Evolutionary conservation across 495 filamentous ascomycete genomes (phyloP).

Genomic region (Sabuloglossum arenarium): DNA sequence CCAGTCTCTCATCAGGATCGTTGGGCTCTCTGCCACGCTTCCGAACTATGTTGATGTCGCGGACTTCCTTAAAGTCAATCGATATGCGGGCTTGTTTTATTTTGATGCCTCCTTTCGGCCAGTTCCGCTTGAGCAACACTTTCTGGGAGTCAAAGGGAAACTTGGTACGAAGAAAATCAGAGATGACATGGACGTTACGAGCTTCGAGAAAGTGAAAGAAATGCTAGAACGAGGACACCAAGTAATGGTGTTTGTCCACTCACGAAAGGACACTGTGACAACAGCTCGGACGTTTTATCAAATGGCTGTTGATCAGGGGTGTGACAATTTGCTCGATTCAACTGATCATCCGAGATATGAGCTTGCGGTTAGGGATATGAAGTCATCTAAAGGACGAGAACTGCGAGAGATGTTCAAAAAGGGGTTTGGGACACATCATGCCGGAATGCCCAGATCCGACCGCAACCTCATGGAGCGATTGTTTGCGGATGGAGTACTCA

Average conservation of each 20-base stretch:
- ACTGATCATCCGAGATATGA: conserved; percentile 46
- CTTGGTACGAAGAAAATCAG: conserved; percentile 51
- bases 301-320: conserved; percentile 61
- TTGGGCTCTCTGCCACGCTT: conserved; percentile 85
- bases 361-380: conserved; percentile 57
- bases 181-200: conserved; percentile 68
- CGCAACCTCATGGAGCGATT: conserved; percentile 82
- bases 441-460: conserved; percentile 82
- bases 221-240: conserved; percentile 82
- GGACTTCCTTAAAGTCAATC: conserved; percentile 91
- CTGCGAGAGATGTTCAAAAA: conserved; percentile 73
- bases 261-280: conserved; percentile 75
- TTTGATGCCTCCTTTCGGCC: conserved; percentile 92
- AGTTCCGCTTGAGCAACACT: conserved; percentile 92
- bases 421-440: conserved; percentile 88
- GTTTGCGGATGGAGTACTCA: conserved; percentile 73
- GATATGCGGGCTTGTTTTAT: conserved; percentile 82
- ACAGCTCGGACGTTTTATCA: conserved; percentile 73
- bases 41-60: conserved; percentile 94
- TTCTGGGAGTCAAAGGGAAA: conserved; percentile 90
- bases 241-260: conserved; percentile 98
- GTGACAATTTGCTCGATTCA: conserved; percentile 65
- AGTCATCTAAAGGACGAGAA: conserved; percentile 60
- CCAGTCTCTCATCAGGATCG: conserved; percentile 86
- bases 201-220: conserved; percentile 85